Evolutionary conservation across 164 flowering plant genomes (phyloP).

Genomic region (Litsea cubeba): DNA sequence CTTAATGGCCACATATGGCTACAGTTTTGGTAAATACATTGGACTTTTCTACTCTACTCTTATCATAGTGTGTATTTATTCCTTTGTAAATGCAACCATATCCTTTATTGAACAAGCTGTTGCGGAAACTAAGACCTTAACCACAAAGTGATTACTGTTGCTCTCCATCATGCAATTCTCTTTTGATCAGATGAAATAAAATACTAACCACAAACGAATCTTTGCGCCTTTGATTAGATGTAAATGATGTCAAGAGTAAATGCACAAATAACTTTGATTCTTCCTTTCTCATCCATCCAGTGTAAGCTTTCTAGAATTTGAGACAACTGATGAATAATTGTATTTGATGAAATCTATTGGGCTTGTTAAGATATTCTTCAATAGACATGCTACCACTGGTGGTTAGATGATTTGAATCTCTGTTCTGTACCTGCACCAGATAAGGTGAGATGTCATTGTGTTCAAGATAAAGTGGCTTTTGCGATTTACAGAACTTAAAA

Average conservation of each 20-base stretch:
- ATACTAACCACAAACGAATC: no score
- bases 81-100: not conserved
- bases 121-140: no score
- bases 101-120: no score
- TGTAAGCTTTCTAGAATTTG: no score
- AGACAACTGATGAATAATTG: not conserved
- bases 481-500: not conserved
- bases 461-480: not conserved
- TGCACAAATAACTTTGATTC: no score
- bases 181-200: no score
- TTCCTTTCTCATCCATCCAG: no score
- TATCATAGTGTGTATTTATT: not conserved
- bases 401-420: not conserved
- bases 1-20: slow-evolving; percentile 41
- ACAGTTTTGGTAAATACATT: slow-evolving; percentile 33
- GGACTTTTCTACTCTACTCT: not conserved
- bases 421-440: not conserved
- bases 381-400: not conserved
- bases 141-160: no score
- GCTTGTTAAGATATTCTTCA: not conserved
- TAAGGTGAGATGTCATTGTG: not conserved
- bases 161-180: no score
- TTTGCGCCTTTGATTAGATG: no score
- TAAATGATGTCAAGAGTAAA: no score
- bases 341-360: not conserved